phyloP scores from a whole-genome alignment of 257 asterid species.

The Schizonepeta tenuifolia region DNA sequence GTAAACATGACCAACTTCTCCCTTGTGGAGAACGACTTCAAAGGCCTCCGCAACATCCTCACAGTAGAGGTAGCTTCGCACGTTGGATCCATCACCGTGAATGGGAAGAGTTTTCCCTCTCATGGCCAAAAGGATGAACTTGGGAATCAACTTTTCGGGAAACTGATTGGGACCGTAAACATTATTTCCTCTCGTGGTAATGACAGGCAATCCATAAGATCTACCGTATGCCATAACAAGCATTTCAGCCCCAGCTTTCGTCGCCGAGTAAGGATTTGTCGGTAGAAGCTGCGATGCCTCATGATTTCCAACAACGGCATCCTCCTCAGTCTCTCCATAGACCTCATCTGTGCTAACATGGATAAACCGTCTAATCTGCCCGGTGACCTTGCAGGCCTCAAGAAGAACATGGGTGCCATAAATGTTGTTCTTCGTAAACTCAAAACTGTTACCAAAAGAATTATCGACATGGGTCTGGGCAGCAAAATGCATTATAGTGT shows the following conservation, averaged over 20 bases:
- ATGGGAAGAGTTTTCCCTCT: slow-evolving; percentile 85
- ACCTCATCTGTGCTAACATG: slow-evolving; percentile 99
- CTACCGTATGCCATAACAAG: slow-evolving; percentile 98
- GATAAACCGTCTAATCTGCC: slow-evolving; percentile 91
- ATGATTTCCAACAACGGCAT: slow-evolving; percentile 94
- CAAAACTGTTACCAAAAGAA: slow-evolving; percentile 94
- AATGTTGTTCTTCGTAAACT: slow-evolving; percentile 95
- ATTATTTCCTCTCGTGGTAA: slow-evolving; percentile 89
- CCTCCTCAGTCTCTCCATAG: slow-evolving; percentile 97
- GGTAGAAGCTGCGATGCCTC: slow-evolving; percentile 98
- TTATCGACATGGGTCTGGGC: slow-evolving; percentile 98
- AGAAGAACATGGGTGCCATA: slow-evolving; percentile 96
- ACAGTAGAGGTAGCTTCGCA: slow-evolving; percentile 88
- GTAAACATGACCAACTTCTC: slow-evolving; percentile 95
- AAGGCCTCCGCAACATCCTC: slow-evolving; percentile 99
- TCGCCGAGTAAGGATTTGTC: slow-evolving; percentile 94
- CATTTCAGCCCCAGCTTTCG: slow-evolving; percentile 99
- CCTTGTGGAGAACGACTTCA: slow-evolving; percentile 86
- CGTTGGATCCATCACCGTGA: slow-evolving; percentile 96
- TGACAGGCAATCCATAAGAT: slow-evolving; percentile 89
- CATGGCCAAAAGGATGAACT: slow-evolving; percentile 93
- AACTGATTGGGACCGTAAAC: slow-evolving; percentile 96
- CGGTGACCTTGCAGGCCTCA: slow-evolving; percentile 98
- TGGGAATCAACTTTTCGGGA: slow-evolving; percentile 95
- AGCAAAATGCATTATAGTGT: slow-evolving; percentile 99